phyloP scores from a whole-genome alignment of 805 yeast genomes.

The Yamadazyma phyllophila region DNA sequence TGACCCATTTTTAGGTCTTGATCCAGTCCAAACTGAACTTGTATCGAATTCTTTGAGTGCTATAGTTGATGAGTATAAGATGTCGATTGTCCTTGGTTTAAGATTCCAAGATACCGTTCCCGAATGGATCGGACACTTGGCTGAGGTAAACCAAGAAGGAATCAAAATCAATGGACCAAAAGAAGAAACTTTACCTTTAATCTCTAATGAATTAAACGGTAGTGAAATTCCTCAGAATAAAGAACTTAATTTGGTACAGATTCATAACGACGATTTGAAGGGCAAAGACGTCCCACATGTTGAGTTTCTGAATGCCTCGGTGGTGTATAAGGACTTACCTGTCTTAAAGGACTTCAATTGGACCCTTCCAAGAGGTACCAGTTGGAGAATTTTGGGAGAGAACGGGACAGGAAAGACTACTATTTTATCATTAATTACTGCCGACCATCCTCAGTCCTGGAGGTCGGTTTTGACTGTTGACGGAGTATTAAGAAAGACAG shows the following conservation, averaged over 20 bases:
- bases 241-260: slow-evolving; percentile 10
- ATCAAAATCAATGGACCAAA: slow-evolving; percentile 49
- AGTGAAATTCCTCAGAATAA: slow-evolving; percentile 15
- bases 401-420: slow-evolving; percentile 97
- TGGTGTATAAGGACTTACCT: slow-evolving; percentile 61
- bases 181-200: slow-evolving; percentile 17
- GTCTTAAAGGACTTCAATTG: slow-evolving; percentile 62
- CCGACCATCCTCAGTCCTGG: slow-evolving; percentile 98
- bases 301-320: slow-evolving; percentile 59
- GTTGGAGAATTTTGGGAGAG: slow-evolving; percentile 85
- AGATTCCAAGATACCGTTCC: slow-evolving; percentile 77
- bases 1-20: slow-evolving; percentile 91
- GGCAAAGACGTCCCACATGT: slow-evolving; percentile 18
- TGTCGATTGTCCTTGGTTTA: slow-evolving; percentile 69
- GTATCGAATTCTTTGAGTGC: slow-evolving; percentile 54
- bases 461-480: slow-evolving; percentile 60
- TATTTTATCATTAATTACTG: slow-evolving; percentile 74
- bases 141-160: slow-evolving; percentile 57
- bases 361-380: slow-evolving; percentile 67
- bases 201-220: neutral
- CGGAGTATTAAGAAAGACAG: slow-evolving; percentile 70
- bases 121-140: slow-evolving; percentile 73
- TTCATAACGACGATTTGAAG: slow-evolving; percentile 5
- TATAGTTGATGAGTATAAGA: slow-evolving; percentile 36
- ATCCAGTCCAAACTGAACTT: slow-evolving; percentile 62